Base-by-base conservation (phyloP, 2,329 filamentous ascomycete genomes). In the Didymella sp. region DNA sequence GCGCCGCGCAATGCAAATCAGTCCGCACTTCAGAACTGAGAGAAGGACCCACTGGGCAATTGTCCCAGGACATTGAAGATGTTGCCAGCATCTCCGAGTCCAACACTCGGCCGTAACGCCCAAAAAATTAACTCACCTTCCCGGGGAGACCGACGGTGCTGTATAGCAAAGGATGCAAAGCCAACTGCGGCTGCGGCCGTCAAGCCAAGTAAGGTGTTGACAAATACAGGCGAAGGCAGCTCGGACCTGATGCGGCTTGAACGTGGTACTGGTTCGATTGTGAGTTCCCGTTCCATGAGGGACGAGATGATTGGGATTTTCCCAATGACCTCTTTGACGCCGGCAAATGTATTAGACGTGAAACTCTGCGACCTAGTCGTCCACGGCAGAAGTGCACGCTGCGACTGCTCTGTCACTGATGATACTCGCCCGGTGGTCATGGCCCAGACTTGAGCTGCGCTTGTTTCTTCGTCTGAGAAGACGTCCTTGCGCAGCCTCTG, bases 101-200 rank as follows among this genome's bases (percentile, higher is more conserved):
- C 62, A 19, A 55, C 54, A 9, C 55, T 59, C 38, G 69, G 63
- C 8, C 71, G 70, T 17, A 73, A 45, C 19, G 72, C 70, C 67
- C 71, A 70, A 43, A 76, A 75, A n/a, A 76, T 69, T 15, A 76
- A 55, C 4, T 68, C 65, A 4, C 70, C 72, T 11, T 72, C 64
- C 7, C 73, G 67, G 19, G 73, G 72, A 24, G 68, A 70, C 12
- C 68, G 71, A 19, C 71, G 67, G 47, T 74, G 72, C 38, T 70
- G 67, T 17, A 74, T 56, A 13, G 73, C 73, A 48, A 74, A 51
- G 12, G 64, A 67, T 13, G 62, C 63, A 19, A 76, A 49, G 1
- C 71, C 68, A 22, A 69, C 59, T 19, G 62, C 58, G 19, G 61
- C 51, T 17, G 64, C 68, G 15, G 63, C 60, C 4, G 67, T 64